Percentiles rank a stretch among this genome's conserved stretches.
These are phyloP conservation scores for Colletotrichum trifolii DNA, from an alignment of 2,329 filamentous ascomycete species.

Conservation along the genomic window DNA sequence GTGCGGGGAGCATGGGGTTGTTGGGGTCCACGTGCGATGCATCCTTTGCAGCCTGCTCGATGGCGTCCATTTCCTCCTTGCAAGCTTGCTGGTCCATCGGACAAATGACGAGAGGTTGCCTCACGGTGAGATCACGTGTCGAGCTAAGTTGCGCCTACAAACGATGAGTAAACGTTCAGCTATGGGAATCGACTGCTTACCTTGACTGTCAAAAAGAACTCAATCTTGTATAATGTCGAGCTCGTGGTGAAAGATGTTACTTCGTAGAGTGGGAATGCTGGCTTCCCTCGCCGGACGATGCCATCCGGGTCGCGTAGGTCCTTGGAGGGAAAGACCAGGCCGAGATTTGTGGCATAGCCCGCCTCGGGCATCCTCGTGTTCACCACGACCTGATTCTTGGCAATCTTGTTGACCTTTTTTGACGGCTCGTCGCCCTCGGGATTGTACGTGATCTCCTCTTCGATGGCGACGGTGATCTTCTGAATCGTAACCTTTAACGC, in stretches of 20 bases:
- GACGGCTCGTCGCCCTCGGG: conserved; percentile 96
- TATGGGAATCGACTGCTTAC: conserved; percentile 58
- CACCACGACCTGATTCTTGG: conserved; percentile 84
- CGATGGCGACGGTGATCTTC: conserved; percentile 92
- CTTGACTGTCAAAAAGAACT: conserved; percentile 96
- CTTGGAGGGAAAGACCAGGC: conserved; percentile 89
- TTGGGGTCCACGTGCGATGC: conserved; percentile 88
- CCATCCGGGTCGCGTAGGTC: conserved; percentile 89
- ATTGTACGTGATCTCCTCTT: conserved; percentile 99
- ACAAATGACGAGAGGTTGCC: conserved; percentile 95
- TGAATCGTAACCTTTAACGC: conserved; percentile 92
- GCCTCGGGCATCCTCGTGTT: conserved; percentile 88
- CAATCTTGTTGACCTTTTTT: conserved; percentile 87
- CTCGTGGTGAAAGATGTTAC: conserved; percentile 93
- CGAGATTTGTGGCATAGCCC: conserved; percentile 93
- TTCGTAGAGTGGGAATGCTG: conserved; percentile 89
- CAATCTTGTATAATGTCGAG: conserved; percentile 95
- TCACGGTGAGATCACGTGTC: conserved; percentile 86
- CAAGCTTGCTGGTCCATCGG: conserved; percentile 94
- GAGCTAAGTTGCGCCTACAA: conserved; percentile 85
- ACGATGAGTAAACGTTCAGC: conserved; percentile 21
- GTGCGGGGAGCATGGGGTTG: conserved; percentile 91
- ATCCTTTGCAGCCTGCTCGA: conserved; percentile 94
- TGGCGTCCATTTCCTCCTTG: conserved; percentile 98
- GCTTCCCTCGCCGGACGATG: conserved; percentile 84